Conservation (phyloP, 352 stramenopile genomes). For the Globisporangium orthogonon region DNA sequence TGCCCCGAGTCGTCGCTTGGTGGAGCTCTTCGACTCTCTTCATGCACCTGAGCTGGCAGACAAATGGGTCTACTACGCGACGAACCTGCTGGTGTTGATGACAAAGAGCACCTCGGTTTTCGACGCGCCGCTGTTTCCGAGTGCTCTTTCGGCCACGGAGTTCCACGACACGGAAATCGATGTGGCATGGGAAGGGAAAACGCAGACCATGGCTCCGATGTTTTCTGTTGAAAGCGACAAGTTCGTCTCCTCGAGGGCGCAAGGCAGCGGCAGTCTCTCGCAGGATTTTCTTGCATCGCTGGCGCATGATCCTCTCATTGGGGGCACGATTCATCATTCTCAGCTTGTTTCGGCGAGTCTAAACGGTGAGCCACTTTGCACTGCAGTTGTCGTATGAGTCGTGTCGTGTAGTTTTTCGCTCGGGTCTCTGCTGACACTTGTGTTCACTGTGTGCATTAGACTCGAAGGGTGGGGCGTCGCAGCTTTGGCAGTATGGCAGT, state of each 20-base stretch:
- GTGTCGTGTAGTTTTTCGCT: not conserved
- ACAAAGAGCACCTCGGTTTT: slow-evolving; percentile 19
- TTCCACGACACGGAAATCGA: slow-evolving; percentile 60
- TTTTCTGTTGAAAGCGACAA: slow-evolving; percentile 67
- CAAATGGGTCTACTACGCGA: slow-evolving; percentile 62
- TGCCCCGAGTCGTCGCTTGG: slow-evolving; percentile 32
- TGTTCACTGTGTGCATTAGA: not conserved
- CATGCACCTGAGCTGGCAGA: slow-evolving; percentile 40
- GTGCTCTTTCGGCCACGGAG: slow-evolving; percentile 29
- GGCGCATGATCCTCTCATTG: slow-evolving; percentile 11
- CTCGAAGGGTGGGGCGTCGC: slow-evolving; percentile 3
- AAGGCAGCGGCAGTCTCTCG: slow-evolving; percentile 2
- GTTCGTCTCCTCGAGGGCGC: slow-evolving; percentile 19
- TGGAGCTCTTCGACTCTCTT: slow-evolving; percentile 48
- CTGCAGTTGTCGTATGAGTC: not conserved
- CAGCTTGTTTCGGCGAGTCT: slow-evolving; percentile 31
- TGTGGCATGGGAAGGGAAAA: slow-evolving; percentile 57
- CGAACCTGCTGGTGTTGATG: slow-evolving; percentile 49
- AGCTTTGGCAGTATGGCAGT: slow-evolving; percentile 2
- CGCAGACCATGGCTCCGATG: slow-evolving; percentile 61
- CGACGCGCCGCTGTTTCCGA: slow-evolving; percentile 39
- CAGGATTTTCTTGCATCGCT: slow-evolving; percentile 10
- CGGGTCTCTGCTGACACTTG: not conserved
- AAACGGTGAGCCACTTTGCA: slow-evolving; percentile 2
- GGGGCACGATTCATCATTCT: slow-evolving; percentile 27